These are phyloP conservation scores for Colletotrichum euphorbiae DNA, from an alignment of 2,329 filamentous ascomycete genomes.

Conservation along the genomic window DNA sequence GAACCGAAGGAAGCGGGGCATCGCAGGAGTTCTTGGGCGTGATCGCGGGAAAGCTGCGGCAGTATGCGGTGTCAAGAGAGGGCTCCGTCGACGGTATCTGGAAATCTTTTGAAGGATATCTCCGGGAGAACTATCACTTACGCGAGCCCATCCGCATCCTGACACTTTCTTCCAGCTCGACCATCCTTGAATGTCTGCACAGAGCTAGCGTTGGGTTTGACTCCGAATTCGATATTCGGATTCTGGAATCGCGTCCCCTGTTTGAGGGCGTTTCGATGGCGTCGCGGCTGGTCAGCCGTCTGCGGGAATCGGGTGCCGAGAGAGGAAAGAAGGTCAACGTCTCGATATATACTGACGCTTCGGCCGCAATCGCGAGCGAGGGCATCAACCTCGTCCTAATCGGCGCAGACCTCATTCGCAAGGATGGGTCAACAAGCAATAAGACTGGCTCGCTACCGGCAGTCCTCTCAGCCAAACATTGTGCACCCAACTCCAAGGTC, in stretches of 20 bases:
- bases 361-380: constrained; percentile 63
- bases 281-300: constrained; percentile 50
- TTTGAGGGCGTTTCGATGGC: constrained; percentile 73
- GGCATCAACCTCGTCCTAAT: constrained; percentile 70
- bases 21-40: constrained; percentile 34
- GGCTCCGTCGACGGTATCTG: constrained; percentile 48
- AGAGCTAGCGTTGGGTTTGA: constrained; percentile 51
- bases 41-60: constrained; percentile 34
- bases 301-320: constrained; percentile 42
- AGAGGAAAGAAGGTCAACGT: constrained; percentile 50
- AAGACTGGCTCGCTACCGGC: constrained; percentile 74
- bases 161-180: constrained; percentile 73
- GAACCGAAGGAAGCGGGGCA: constrained; percentile 34
- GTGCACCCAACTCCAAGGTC: constrained; percentile 59
- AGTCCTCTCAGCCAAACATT: constrained; percentile 64
- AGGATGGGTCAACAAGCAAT: constrained; percentile 70
- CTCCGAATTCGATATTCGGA: constrained; percentile 62
- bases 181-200: constrained; percentile 63
- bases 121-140: constrained; percentile 44
- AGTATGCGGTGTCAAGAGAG: constrained; percentile 41
- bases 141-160: constrained; percentile 59
- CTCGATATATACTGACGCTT: constrained; percentile 69
- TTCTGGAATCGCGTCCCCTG: constrained; percentile 75
- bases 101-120: constrained; percentile 49
- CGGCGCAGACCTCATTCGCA: constrained; percentile 72